A percentile compares a stretch with the other conserved stretches of the same genome.
Evolutionary conservation across 306 rosid genomes (phyloP).

Genomic region (Lupinus albus): DNA sequence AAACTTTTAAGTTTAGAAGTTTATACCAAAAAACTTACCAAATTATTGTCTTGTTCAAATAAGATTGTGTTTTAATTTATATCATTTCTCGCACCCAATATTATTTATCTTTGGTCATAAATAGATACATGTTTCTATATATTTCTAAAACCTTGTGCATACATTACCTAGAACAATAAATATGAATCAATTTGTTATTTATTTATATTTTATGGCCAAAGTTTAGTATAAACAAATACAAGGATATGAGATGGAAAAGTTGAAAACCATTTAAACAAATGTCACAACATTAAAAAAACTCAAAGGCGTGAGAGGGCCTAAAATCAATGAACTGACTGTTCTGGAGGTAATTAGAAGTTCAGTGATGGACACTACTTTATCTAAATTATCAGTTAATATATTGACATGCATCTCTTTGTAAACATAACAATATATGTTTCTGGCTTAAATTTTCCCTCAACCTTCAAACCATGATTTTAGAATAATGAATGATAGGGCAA

Average conservation of each 20-base stretch:
- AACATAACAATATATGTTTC: constrained; percentile 27
- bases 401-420: constrained; percentile 68
- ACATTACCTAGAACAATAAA: background rate
- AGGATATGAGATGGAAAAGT: constrained; percentile 50
- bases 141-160: too few species aligned
- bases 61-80: too few species aligned
- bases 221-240: constrained; percentile 49
- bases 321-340: constrained; percentile 62
- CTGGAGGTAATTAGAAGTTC: constrained; percentile 73
- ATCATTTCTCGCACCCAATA: too few species aligned
- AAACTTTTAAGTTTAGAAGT: too few species aligned
- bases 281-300: too few species aligned
- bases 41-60: too few species aligned
- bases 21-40: too few species aligned
- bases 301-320: constrained; percentile 10
- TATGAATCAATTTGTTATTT: constrained; percentile 37
- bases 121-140: too few species aligned
- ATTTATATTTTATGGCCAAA: background rate
- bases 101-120: too few species aligned
- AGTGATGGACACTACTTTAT: constrained; percentile 76
- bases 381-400: constrained; percentile 83
- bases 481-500: too few species aligned
- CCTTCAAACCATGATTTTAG: too few species aligned
- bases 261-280: constrained; percentile 51
- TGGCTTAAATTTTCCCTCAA: too few species aligned